These are phyloP conservation scores for Fusarium sarcochroum DNA, from an alignment of 2,329 filamentous ascomycete species.

Conservation along the genomic window DNA sequence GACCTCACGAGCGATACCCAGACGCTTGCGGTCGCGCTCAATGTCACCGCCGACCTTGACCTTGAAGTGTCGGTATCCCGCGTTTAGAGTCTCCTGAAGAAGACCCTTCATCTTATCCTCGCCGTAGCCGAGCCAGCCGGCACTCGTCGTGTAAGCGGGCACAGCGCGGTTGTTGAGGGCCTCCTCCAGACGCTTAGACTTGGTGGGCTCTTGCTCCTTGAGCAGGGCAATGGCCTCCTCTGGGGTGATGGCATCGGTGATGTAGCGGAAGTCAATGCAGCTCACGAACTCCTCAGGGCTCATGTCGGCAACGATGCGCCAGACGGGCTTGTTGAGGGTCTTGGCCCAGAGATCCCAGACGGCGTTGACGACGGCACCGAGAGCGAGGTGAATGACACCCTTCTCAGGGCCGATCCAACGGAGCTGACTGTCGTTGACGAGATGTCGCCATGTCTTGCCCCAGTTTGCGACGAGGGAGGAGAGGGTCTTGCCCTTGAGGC, in stretches of 20 bases:
- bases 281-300: constrained; percentile 86
- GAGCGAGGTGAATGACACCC: constrained; percentile 91
- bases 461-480: constrained; percentile 83
- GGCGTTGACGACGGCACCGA: constrained; percentile 90
- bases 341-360: constrained; percentile 98
- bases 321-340: constrained; percentile 86
- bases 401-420: constrained; percentile 97
- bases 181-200: constrained; percentile 79
- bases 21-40: constrained; percentile 77
- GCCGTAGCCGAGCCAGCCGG: constrained; percentile 92
- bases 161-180: constrained; percentile 82
- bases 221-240: constrained; percentile 84
- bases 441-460: constrained; percentile 90
- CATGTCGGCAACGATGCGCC: constrained; percentile 92
- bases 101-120: constrained; percentile 88
- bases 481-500: constrained; percentile 81
- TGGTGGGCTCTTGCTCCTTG: constrained; percentile 74
- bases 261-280: constrained; percentile 95
- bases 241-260: constrained; percentile 91
- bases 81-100: constrained; percentile 78
- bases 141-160: constrained; percentile 90
- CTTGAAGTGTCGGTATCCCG: constrained; percentile 91
- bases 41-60: constrained; percentile 86
- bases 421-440: constrained; percentile 91
- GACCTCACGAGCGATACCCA: constrained; percentile 81